Base-by-base conservation (phyloP, 169 alveolate species). In the Cryptosporidium ubiquitum region DNA sequence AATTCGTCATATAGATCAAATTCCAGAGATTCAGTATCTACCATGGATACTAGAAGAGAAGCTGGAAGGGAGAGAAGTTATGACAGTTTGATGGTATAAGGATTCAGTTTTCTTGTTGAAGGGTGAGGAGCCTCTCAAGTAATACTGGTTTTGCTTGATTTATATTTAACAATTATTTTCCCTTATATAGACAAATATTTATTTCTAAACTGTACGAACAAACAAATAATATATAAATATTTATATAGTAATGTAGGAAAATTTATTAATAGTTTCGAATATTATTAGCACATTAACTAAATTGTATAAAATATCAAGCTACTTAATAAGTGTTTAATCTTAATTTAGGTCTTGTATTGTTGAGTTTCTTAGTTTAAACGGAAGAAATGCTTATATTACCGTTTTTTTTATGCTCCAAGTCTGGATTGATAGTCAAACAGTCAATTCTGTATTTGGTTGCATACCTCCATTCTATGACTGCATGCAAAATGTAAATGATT, bases 1-100 rank as follows among this genome's bases (percentile, higher is more conserved):
- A 58, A 74, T 74, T 51, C 86, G 51, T 79, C 79, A 60, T 58
- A 40, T 37, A 79, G 75, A 57, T 73, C 85, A 52, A 73, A 73
- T 73, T 73, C 85, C 14, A 14, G 52, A 44, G 89, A 79, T 31
- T 44, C 89, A 35, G 58, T 79, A n/a, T 60, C 89, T 16, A 79
- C 89, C 23, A 79, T 64, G 39, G 89, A 79, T 47, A 61, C 68
- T 42, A 58, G 75, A 44, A 64, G 89, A 64, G 89, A 58, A 5
- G 71, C 52, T 70, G 47, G 35, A 39, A 66, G 66, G 9, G 66
- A 55, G 37, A 55, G 66, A 26, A 55, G 66, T 2, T 55, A 55
- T 20, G 66, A 55, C 66, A 55, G 66, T 55, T 55, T 55, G 66
- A 55, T 55, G 66, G 66, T 55, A 7, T 55, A 26, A 23, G 40